Conservation (phyloP, 192 early-diverging fungal species). For the Chytriomyces sp. region DNA sequence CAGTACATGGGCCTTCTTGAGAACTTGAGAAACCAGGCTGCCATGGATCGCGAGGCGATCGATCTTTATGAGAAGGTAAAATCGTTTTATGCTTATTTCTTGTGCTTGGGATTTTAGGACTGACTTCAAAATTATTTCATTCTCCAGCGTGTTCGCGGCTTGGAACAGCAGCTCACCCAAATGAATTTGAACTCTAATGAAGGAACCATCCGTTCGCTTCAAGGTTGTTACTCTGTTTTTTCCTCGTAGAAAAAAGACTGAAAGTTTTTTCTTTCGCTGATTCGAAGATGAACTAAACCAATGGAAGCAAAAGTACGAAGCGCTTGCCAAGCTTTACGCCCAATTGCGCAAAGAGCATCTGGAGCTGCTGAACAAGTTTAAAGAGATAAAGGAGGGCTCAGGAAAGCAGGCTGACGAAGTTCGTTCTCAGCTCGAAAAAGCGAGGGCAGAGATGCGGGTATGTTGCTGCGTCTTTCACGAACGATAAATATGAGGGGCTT, state of each 20-base stretch:
- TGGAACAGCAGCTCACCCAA: slow-evolving; percentile 80
- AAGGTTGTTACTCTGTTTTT: background rate
- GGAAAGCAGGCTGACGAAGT: slow-evolving; percentile 85
- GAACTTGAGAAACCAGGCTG: slow-evolving; percentile 61
- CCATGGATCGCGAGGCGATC: slow-evolving; percentile 24
- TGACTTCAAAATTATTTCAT: slow-evolving; percentile 18
- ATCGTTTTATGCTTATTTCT: too few relatives aligned
- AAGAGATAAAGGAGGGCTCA: slow-evolving; percentile 70
- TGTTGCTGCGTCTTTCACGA: background rate
- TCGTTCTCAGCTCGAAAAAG: slow-evolving; percentile 78
- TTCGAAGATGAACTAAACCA: slow-evolving; percentile 83
- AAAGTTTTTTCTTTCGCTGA: background rate
- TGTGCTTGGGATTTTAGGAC: slow-evolving; percentile 15
- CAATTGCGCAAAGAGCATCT: slow-evolving; percentile 95
- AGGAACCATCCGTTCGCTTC: slow-evolving; percentile 22
- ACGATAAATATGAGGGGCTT: too few relatives aligned
- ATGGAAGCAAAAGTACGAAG: slow-evolving; percentile 98
- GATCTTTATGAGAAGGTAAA: slow-evolving; percentile 76
- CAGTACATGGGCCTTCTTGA: slow-evolving; percentile 82
- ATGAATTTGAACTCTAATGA: slow-evolving; percentile 17
- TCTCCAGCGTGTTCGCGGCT: slow-evolving; percentile 71
- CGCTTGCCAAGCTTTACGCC: slow-evolving; percentile 96
- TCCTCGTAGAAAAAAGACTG: background rate
- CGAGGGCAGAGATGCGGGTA: slow-evolving; percentile 55
- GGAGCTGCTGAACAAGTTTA: slow-evolving; percentile 90